Base-by-base conservation (phyloP, 2,329 filamentous ascomycete species). In the Amylocarpus encephaloides region DNA sequence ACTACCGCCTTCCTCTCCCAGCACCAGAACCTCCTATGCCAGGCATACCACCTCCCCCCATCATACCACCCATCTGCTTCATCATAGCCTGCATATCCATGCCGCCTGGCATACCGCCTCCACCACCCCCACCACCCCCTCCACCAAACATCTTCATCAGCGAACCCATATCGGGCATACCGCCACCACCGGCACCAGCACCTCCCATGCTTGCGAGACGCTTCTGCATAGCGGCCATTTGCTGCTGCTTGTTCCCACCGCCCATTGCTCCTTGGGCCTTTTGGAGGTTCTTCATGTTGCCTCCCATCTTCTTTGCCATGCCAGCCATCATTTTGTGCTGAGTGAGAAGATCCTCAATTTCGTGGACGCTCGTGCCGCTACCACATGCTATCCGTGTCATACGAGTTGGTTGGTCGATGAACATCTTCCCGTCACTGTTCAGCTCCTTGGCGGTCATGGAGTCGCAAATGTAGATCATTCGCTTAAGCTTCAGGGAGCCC, bases 391-490 rank as follows among this genome's bases (percentile, higher is more conserved):
- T 85, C 33, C 93, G 80, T 13, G 91, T 95, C 83, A 97, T 95
- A 38, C 93, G 82, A 12, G 86, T 88, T 0, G 93, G 93, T 66
- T 97, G 88, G 18, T 95, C 88, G 51, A 94, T 80, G 59, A 98
- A 92, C 56, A 95, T 81, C 70, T 95, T 95, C 67, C 93, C 93
- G 63, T 98, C 92, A 39, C 86, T 88, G 68, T 98, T 92, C 16
- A 98, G 82, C 67, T 98, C 93, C 66, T 94, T 94, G 18, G 88
- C 82, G 0, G 92, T 97, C 93, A 98, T 98, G 56, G 86, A 92
- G 72, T 98, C 93, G 73, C 91, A 96, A 53, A 98, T 95, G 73
- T 95, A 97, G 60, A 98, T 89, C 93, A 98, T 98, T 55, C 93
- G 85, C 71, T 95, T 94, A 22, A 98, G 79, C 71, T 97, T 96